These are phyloP conservation scores for Penicillium roqueforti DNA, from an alignment of 495 filamentous ascomycete genomes.

Conservation along the genomic window DNA sequence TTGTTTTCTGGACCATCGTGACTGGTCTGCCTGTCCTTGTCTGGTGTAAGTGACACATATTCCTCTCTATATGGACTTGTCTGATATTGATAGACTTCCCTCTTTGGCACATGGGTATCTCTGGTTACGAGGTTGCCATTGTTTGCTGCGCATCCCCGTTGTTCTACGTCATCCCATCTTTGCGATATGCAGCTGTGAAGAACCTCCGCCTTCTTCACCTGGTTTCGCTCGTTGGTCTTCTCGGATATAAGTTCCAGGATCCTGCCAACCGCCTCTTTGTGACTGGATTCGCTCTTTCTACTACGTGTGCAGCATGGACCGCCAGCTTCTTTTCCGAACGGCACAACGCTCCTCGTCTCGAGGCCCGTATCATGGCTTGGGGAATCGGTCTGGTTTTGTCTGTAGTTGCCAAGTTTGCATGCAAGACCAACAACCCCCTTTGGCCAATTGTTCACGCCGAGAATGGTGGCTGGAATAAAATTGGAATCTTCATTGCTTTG, in stretches of 20 bases:
- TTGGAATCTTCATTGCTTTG: constrained; percentile 70
- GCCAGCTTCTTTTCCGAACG: constrained; percentile 76
- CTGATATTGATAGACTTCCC: constrained; percentile 69
- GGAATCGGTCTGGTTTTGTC: constrained; percentile 79
- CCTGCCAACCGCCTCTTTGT: constrained; percentile 76
- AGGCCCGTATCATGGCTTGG: constrained; percentile 77
- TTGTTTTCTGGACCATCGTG: constrained; percentile 91
- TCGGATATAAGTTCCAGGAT: constrained; percentile 69
- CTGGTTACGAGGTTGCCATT: constrained; percentile 88
- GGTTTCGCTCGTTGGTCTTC: constrained; percentile 70
- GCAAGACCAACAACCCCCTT: constrained; percentile 93
- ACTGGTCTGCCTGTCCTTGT: constrained; percentile 83
- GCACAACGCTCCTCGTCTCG: constrained; percentile 66
- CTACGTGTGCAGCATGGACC: constrained; percentile 76
- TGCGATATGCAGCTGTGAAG: constrained; percentile 63
- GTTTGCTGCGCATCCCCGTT: constrained; percentile 79
- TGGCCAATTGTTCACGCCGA: constrained; percentile 88
- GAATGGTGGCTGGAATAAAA: constrained; percentile 92
- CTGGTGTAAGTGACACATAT: constrained; percentile 72
- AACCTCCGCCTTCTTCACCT: constrained; percentile 69
- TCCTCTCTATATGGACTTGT: background rate
- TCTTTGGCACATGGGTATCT: constrained; percentile 99
- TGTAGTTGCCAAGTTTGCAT: constrained; percentile 87
- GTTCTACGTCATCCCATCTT: constrained; percentile 65
- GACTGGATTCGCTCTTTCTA: constrained; percentile 71